phyloP scores from a whole-genome alignment of 2,329 filamentous ascomycete genomes.

The Aspergillus sp. region DNA sequence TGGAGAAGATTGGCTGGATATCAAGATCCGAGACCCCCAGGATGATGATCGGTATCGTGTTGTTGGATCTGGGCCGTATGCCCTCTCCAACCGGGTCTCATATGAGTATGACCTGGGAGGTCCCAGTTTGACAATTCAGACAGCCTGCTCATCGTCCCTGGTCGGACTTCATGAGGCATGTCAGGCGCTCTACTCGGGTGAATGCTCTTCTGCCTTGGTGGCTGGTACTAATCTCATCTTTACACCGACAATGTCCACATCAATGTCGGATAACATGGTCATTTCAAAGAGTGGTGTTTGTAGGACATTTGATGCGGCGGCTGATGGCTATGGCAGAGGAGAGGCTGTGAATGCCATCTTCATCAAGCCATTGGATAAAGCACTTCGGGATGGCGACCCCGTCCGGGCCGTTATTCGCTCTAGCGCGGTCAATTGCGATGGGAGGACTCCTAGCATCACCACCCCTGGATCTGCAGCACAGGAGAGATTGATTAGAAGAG shows the following conservation, averaged over 20 bases:
- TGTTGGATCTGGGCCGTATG: constrained; percentile 4
- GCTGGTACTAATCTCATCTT: constrained; percentile 24
- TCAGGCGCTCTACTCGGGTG: constrained; percentile 13
- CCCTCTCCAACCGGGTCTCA: constrained; percentile 11
- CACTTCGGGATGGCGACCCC: neutral
- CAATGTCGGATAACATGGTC: neutral
- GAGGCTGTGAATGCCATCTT: constrained; percentile 1
- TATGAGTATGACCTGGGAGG: constrained; percentile 18
- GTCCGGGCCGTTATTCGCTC: constrained; percentile 1
- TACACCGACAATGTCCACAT: constrained; percentile 1
- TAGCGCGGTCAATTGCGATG: constrained; percentile 7
- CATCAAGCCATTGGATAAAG: neutral
- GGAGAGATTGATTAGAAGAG: constrained; percentile 9
- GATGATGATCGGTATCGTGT: constrained; percentile 1
- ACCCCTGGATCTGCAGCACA: constrained; percentile 9
- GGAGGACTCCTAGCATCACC: constrained; percentile 9
- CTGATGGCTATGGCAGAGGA: neutral
- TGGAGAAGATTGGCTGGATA: constrained; percentile 14
- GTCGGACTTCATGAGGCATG: constrained; percentile 29
- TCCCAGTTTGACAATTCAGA: constrained; percentile 28
- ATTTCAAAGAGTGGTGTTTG: neutral
- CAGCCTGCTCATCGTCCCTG: constrained; percentile 38
- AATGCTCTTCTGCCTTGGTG: constrained; percentile 24
- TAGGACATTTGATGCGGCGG: neutral
- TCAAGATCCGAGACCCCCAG: constrained; percentile 6